These are phyloP conservation scores for Blastobotrys robertii DNA, from an alignment of 805 yeast genomes.

Conservation along the genomic window DNA sequence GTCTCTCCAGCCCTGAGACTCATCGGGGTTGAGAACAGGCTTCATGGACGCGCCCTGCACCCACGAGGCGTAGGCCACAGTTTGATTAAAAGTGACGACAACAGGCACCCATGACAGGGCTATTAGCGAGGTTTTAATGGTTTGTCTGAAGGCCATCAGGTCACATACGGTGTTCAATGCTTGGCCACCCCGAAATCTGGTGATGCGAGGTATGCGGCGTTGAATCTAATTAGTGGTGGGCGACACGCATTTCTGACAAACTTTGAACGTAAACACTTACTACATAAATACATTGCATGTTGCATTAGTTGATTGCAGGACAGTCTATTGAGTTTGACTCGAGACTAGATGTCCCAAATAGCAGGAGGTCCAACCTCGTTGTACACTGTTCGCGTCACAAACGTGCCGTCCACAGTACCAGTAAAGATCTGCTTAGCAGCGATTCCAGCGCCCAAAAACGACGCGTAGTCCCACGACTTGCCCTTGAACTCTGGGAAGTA, in stretches of 20 bases:
- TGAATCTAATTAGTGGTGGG: no score
- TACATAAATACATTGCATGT: background rate
- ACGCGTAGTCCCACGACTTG: slow-evolving; percentile 61
- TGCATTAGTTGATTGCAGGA: background rate
- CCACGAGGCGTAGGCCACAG: slow-evolving; percentile 61
- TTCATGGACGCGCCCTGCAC: slow-evolving; percentile 80
- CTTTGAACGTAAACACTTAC: background rate
- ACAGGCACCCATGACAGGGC: slow-evolving; percentile 75
- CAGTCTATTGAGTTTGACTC: background rate
- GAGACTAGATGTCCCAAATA: slow-evolving; percentile 50
- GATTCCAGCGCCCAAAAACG: slow-evolving; percentile 80
- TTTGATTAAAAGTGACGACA: slow-evolving; percentile 53
- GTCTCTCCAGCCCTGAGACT: slow-evolving; percentile 29
- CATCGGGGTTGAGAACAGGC: slow-evolving; percentile 73
- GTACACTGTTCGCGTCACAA: slow-evolving; percentile 59
- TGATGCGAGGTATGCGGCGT: background rate
- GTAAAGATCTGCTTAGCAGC: slow-evolving; percentile 78
- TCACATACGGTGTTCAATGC: background rate
- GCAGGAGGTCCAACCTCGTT: slow-evolving; percentile 73
- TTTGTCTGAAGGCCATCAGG: slow-evolving; percentile 1
- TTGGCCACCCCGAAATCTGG: background rate
- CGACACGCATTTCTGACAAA: background rate
- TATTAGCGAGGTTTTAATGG: slow-evolving; percentile 18
- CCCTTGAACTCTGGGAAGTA: slow-evolving; percentile 94
- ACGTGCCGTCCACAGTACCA: slow-evolving; percentile 50